These are phyloP conservation scores for Blastomyces emzantsi DNA, from an alignment of 2,329 filamentous ascomycete species.

Conservation along the genomic window DNA sequence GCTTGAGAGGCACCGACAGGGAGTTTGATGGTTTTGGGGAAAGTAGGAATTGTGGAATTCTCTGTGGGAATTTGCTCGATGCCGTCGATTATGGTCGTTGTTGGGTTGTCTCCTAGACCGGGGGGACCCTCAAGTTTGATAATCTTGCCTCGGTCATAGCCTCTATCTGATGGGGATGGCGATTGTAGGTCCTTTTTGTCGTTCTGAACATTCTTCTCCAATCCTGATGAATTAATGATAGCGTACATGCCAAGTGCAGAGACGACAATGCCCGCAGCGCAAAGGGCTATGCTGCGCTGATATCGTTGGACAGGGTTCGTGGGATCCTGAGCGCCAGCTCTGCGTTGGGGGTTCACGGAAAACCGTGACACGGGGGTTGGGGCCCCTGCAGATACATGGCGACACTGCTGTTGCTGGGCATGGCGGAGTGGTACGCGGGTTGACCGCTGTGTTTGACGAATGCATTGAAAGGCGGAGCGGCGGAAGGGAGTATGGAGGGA, in stretches of 20 bases:
- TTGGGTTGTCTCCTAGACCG: constrained; percentile 27
- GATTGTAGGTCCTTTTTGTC: neutral
- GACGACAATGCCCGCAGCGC: constrained; percentile 31
- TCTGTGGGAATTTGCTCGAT: constrained; percentile 71
- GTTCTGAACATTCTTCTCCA: constrained; percentile 16
- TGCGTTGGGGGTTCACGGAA: constrained; percentile 2
- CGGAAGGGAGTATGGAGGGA: constrained; percentile 13
- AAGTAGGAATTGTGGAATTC: constrained; percentile 67
- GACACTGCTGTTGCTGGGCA: constrained; percentile 12
- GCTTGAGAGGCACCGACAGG: constrained; percentile 35
- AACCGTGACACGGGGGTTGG: neutral
- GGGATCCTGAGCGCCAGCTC: constrained; percentile 16
- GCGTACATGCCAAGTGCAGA: constrained; percentile 36
- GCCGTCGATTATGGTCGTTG: constrained; percentile 45
- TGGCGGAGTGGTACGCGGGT: neutral
- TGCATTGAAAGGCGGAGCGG: constrained; percentile 15
- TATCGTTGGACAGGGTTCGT: constrained; percentile 22
- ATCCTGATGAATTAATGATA: constrained; percentile 24
- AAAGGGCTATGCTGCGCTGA: constrained; percentile 27
- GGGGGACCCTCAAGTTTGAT: constrained; percentile 35
- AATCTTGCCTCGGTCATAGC: constrained; percentile 12
- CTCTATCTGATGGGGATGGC: neutral
- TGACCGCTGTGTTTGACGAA: constrained; percentile 7
- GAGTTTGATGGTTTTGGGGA: constrained; percentile 63
- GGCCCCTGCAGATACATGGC: neutral